Conservation (phyloP, 169 alveolate species). For the Sarcocystis neurona region DNA sequence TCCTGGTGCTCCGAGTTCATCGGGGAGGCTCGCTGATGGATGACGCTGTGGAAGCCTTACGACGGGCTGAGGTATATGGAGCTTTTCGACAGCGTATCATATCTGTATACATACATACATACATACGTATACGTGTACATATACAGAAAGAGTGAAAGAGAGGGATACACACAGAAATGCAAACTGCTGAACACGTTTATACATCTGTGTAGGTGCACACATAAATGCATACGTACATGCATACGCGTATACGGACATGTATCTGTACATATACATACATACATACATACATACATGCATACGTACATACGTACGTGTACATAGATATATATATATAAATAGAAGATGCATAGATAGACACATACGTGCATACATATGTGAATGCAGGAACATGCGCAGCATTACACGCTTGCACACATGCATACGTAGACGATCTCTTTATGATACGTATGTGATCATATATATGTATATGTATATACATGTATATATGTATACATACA, state of each 20-base stretch:
- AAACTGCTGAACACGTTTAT: too few species aligned
- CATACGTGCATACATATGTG: too few species aligned
- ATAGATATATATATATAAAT: neutral
- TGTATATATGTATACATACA: neutral
- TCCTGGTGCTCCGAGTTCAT: constrained; percentile 30
- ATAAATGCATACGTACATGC: too few species aligned
- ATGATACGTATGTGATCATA: neutral
- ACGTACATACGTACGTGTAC: neutral
- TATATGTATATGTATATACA: neutral
- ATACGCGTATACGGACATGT: too few species aligned
- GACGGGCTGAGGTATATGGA: neutral
- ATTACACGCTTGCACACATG: neutral
- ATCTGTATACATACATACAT: neutral
- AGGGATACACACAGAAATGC: too few species aligned
- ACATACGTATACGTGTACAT: too few species aligned
- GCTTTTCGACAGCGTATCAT: neutral
- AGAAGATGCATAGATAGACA: neutral
- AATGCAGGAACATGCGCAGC: too few species aligned
- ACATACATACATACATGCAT: neutral
- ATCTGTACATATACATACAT: too few species aligned
- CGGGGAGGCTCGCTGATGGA: constrained; percentile 2
- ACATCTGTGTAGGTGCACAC: too few species aligned
- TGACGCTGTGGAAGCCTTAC: neutral
- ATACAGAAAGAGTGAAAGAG: too few species aligned
- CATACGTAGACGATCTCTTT: too few species aligned